phyloP scores from a whole-genome alignment of 148 eudicot species.

The Nepenthes mirabilis region DNA sequence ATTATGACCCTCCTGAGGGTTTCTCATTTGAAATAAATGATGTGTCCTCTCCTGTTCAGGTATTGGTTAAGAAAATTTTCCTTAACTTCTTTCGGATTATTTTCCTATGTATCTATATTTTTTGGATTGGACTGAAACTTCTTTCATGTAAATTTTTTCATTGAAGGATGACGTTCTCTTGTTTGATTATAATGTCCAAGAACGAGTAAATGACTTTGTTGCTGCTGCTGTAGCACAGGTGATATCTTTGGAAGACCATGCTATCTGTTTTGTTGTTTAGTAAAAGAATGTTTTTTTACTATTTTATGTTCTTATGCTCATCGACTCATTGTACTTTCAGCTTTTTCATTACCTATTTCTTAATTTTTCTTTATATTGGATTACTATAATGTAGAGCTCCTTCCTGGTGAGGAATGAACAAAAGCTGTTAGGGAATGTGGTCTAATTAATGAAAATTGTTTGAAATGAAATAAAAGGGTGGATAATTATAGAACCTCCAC shows the following conservation, averaged over 20 bases:
- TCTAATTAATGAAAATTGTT: too few species aligned
- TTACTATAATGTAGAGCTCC: too few species aligned
- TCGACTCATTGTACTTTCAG: not conserved
- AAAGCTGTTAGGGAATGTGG: too few species aligned
- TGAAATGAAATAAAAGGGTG: too few species aligned
- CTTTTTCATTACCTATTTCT: too few species aligned
- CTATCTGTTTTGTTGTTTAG: slow-evolving; percentile 1
- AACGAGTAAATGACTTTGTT: slow-evolving; percentile 64
- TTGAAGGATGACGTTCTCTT: slow-evolving; percentile 55
- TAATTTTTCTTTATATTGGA: too few species aligned
- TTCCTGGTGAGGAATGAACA: too few species aligned
- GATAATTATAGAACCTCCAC: too few species aligned
- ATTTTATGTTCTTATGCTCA: not conserved
- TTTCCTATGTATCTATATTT: not conserved
- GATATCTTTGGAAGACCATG: slow-evolving; percentile 1
- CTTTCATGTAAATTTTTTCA: slow-evolving; percentile 6
- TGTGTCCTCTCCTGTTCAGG: slow-evolving; percentile 59
- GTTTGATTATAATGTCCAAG: slow-evolving; percentile 68
- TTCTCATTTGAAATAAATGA: slow-evolving; percentile 68
- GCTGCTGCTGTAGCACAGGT: slow-evolving; percentile 75
- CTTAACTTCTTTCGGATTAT: not conserved
- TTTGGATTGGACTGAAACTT: not conserved
- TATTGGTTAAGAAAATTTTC: slow-evolving; percentile 3
- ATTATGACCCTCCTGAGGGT: slow-evolving; percentile 68
- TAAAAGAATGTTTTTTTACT: not conserved